Evolutionary conservation across 805 yeast species (phyloP).

Genomic region (Tetrapisispora phaffii): DNA sequence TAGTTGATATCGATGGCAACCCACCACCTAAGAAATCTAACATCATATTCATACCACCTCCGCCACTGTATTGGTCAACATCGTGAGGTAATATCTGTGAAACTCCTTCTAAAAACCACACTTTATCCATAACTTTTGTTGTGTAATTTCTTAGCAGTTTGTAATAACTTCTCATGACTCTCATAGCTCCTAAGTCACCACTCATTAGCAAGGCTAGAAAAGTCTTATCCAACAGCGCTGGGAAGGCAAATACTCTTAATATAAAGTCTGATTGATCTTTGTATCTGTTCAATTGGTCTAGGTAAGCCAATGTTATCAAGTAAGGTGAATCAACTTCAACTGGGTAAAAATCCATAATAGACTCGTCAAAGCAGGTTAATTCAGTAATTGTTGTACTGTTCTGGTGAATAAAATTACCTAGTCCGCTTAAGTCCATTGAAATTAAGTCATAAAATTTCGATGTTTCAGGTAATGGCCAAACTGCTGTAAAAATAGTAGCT

Average conservation of each 20-base stretch:
- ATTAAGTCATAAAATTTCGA: slow-evolving; percentile 61
- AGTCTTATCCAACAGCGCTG: slow-evolving; percentile 78
- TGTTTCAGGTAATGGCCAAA: slow-evolving; percentile 75
- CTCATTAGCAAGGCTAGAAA: slow-evolving; percentile 69
- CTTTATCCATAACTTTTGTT: slow-evolving; percentile 76
- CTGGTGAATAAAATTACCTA: slow-evolving; percentile 51
- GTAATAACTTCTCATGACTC: slow-evolving; percentile 85
- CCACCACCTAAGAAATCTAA: slow-evolving; percentile 74
- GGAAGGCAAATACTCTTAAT: slow-evolving; percentile 81
- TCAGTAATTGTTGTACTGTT: slow-evolving; percentile 40
- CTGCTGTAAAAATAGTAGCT: slow-evolving; percentile 88
- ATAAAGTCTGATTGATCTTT: slow-evolving; percentile 79
- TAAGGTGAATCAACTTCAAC: slow-evolving; percentile 77
- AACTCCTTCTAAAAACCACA: slow-evolving; percentile 92
- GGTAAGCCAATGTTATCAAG: slow-evolving; percentile 70
- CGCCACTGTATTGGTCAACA: slow-evolving; percentile 86
- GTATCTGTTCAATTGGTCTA: slow-evolving; percentile 75
- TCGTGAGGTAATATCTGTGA: slow-evolving; percentile 83
- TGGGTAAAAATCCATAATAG: slow-evolving; percentile 78
- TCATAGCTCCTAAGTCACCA: slow-evolving; percentile 81
- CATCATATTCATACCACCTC: slow-evolving; percentile 91
- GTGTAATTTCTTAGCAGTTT: slow-evolving; percentile 72
- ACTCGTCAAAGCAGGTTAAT: slow-evolving; percentile 75
- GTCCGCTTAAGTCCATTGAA: slow-evolving; percentile 81
- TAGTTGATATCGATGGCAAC: slow-evolving; percentile 38